Evolutionary conservation across 208 protist genomes (phyloP).

Genomic region (Plasmodiophora brassicae): DNA sequence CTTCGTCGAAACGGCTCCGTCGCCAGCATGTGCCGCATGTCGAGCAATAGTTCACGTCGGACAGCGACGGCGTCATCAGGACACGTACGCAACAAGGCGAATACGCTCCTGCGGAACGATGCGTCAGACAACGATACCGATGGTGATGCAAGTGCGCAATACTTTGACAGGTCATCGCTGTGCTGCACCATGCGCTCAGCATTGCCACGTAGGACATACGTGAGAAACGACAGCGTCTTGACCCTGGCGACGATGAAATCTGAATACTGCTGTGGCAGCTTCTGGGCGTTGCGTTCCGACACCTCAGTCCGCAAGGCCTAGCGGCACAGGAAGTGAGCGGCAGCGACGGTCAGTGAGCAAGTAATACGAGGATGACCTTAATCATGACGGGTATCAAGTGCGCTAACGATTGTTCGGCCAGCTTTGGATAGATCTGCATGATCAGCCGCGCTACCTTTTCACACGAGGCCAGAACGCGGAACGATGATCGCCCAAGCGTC

Average conservation of each 20-base stretch:
- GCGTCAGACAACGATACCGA: not conserved
- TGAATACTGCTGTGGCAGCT: constrained; percentile 26
- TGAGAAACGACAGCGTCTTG: constrained; percentile 70
- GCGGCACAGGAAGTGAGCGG: not conserved
- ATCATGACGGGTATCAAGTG: constrained; percentile 16
- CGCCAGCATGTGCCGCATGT: not conserved
- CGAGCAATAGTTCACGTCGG: not conserved
- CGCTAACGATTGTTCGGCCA: not conserved
- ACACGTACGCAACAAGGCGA: not conserved
- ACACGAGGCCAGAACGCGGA: not conserved
- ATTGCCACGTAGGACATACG: constrained; percentile 64
- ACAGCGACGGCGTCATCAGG: not conserved
- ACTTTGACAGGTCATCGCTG: constrained; percentile 52
- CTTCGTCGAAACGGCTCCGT: not conserved
- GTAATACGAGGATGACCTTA: not conserved
- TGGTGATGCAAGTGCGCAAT: not conserved
- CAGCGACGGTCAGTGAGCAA: not conserved
- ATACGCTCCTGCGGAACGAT: not conserved
- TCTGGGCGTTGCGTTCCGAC: not conserved
- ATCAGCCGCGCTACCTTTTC: not conserved
- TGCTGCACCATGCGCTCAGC: constrained; percentile 56
- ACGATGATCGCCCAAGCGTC: not conserved
- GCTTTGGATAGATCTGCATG: constrained; percentile 6
- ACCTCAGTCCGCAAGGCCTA: not conserved
- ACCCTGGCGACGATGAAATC: constrained; percentile 47